phyloP scores from a whole-genome alignment of 306 rosid genomes.

The Fragaria nilgerrensis region DNA sequence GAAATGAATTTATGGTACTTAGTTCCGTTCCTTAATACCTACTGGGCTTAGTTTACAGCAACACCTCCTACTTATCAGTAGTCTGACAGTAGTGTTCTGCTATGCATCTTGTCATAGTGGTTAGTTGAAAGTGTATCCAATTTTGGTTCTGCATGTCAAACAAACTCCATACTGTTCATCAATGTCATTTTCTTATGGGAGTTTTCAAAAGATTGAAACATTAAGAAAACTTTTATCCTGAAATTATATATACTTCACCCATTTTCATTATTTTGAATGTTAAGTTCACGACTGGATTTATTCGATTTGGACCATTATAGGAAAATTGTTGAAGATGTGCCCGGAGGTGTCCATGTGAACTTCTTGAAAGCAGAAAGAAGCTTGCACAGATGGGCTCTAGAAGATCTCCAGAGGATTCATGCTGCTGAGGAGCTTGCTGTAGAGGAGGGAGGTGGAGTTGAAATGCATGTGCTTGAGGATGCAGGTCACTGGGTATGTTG shows the following conservation, averaged over 20 bases:
- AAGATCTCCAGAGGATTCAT: conserved; percentile 86
- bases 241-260: background rate
- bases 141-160: background rate
- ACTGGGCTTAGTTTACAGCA: background rate
- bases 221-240: background rate
- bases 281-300: background rate
- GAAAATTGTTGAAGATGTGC: conserved; percentile 95
- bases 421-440: conserved; percentile 84
- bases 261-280: background rate
- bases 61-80: background rate
- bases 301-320: conserved; percentile 27
- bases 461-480: conserved; percentile 98
- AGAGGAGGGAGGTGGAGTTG: conserved; percentile 97
- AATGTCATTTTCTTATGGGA: background rate
- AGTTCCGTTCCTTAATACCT: conserved; percentile 9
- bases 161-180: background rate
- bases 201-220: background rate
- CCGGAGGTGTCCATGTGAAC: conserved; percentile 89
- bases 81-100: background rate
- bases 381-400: conserved; percentile 97
- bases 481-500: conserved; percentile 94
- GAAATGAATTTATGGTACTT: conserved; percentile 81
- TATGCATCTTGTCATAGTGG: conserved; percentile 6
- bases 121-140: background rate
- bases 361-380: conserved; percentile 99